Evolutionary conservation across 768 basidiomycete species (phyloP).

Genomic region (Tulasnella sp.): DNA sequence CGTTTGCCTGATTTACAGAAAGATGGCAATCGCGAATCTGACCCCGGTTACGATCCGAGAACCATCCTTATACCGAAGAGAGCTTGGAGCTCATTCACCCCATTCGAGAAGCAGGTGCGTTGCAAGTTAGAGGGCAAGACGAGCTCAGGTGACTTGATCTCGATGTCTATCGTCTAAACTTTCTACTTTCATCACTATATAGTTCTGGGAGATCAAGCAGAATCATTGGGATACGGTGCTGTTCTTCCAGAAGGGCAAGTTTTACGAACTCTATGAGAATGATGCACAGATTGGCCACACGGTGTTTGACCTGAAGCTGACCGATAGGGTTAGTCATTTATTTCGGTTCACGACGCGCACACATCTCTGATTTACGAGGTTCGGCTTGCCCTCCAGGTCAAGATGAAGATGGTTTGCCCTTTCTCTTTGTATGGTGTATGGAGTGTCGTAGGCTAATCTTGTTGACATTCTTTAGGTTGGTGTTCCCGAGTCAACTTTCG

Average conservation of each 20-base stretch:
- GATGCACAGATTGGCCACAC: conserved; percentile 89
- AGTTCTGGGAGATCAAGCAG: conserved; percentile 76
- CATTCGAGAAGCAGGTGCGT: conserved; percentile 84
- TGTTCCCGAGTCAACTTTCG: conserved; percentile 88
- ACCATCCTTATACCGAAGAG: conserved; percentile 69
- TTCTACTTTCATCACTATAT: no score
- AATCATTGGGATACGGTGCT: conserved; percentile 93
- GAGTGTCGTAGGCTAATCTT: not conserved
- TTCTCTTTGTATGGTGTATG: not conserved
- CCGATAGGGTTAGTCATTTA: conserved; percentile 20
- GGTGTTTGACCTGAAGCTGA: conserved; percentile 82
- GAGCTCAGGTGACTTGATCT: no score
- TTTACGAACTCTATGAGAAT: conserved; percentile 68
- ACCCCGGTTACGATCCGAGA: conserved; percentile 81
- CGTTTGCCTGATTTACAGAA: conserved; percentile 48
- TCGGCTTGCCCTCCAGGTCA: conserved; percentile 41
- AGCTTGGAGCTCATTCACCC: conserved; percentile 77
- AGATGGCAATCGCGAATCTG: conserved; percentile 64
- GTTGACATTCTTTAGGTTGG: conserved; percentile 49
- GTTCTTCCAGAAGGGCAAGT: conserved; percentile 92
- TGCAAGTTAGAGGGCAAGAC: not conserved
- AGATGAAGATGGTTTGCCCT: conserved; percentile 88
- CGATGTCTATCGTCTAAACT: not conserved
- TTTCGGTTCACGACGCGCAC: no score
- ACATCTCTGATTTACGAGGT: not conserved